phyloP scores from a whole-genome alignment of 148 eudicot genomes.

The Arbutus unedo region DNA sequence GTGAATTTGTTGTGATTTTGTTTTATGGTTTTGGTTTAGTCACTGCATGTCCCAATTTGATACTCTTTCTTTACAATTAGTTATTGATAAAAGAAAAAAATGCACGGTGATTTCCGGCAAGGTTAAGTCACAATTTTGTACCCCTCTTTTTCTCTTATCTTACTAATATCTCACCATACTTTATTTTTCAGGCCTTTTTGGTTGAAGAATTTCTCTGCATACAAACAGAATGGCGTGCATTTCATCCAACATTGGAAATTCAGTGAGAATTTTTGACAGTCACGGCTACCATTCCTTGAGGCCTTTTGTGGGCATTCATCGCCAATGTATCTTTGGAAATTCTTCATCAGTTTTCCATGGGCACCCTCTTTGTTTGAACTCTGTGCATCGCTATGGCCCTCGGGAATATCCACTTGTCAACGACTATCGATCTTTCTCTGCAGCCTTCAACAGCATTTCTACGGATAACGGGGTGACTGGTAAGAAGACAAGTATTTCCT shows the following conservation, averaged over 20 bases:
- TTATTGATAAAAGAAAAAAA: background rate
- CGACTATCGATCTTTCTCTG: slow-evolving; percentile 3
- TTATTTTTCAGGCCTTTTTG: background rate
- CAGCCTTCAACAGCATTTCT: slow-evolving; percentile 23
- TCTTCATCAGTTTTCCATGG: background rate
- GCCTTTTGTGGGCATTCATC: slow-evolving; percentile 3
- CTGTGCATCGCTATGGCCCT: background rate
- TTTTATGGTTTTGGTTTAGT: background rate
- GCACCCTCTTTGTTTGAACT: background rate
- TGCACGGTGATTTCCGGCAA: background rate
- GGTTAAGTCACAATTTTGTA: background rate
- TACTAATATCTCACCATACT: background rate
- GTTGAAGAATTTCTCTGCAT: background rate
- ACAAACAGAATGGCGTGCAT: slow-evolving; percentile 27
- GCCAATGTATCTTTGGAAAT: background rate
- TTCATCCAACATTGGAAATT: slow-evolving; percentile 23
- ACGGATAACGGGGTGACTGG: slow-evolving; percentile 18
- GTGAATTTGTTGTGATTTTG: background rate
- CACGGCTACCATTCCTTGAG: slow-evolving; percentile 5
- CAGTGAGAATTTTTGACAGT: slow-evolving; percentile 7
- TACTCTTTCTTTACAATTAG: background rate
- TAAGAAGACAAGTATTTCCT: background rate
- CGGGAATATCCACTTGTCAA: background rate
- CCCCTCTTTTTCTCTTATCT: background rate
- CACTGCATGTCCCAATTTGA: background rate